phyloP scores from a whole-genome alignment of 192 early-diverging fungal genomes.

The Backusella tuberculispora region DNA sequence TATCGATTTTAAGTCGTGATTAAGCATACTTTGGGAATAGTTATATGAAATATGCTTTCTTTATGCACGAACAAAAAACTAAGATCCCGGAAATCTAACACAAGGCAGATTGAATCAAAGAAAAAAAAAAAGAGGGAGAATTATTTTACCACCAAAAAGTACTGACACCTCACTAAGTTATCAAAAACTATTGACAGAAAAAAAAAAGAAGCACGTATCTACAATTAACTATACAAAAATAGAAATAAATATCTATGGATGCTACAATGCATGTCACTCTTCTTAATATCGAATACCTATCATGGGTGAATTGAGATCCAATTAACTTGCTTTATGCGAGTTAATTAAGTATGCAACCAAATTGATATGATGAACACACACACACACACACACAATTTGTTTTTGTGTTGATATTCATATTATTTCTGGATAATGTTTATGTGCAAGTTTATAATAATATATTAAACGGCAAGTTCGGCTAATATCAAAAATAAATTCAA shows the following conservation, averaged over 20 bases:
- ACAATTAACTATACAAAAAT: background rate
- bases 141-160: background rate
- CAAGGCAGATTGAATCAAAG: background rate
- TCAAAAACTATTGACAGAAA: conserved; percentile 6
- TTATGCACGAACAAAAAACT: background rate
- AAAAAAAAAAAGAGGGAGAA: background rate
- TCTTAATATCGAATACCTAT: background rate
- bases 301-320: background rate
- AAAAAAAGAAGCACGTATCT: background rate
- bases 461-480: background rate
- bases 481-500: background rate
- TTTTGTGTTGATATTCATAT: background rate
- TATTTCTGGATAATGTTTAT: background rate
- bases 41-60: background rate
- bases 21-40: no score
- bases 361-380: background rate
- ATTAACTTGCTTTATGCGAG: conserved; percentile 6
- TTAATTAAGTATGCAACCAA: background rate
- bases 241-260: background rate
- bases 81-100: background rate
- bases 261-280: background rate
- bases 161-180: background rate
- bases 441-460: background rate
- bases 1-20: no score
- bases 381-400: background rate